phyloP scores from a whole-genome alignment of 1,139 yeast species.

The Candida sanyaensis region DNA sequence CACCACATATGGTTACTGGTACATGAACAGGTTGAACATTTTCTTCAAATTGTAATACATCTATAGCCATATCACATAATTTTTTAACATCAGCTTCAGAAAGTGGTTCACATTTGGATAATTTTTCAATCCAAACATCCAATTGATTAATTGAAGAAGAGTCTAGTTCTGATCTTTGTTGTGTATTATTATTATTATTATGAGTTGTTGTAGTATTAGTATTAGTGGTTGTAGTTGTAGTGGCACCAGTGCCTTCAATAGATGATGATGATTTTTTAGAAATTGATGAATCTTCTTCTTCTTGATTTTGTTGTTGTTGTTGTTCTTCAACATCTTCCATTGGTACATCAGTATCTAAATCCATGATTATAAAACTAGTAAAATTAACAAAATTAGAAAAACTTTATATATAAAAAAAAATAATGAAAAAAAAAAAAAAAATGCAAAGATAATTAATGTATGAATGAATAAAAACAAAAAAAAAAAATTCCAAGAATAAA shows the following conservation, averaged over 20 bases:
- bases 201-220: constrained; percentile 9
- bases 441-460: background rate
- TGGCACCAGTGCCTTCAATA: constrained; percentile 8
- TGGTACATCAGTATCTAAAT: constrained; percentile 67
- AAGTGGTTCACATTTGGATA: constrained; percentile 79
- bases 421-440: background rate
- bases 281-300: constrained; percentile 5
- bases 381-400: background rate
- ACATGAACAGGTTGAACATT: constrained; percentile 94
- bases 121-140: constrained; percentile 85
- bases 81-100: constrained; percentile 80
- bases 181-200: background rate
- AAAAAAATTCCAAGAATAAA: too few species aligned
- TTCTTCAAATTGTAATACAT: constrained; percentile 84
- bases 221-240: constrained; percentile 9
- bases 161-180: constrained; percentile 12
- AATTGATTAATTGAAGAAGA: constrained; percentile 54
- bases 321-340: constrained; percentile 68
- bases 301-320: too few species aligned
- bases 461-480: too few species aligned
- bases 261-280: constrained; percentile 3
- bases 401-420: too few species aligned
- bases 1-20: constrained; percentile 96
- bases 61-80: constrained; percentile 89
- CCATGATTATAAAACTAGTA: constrained; percentile 37